phyloP scores from a whole-genome alignment of 2,329 filamentous ascomycete genomes.

The Phialophora verrucosa region DNA sequence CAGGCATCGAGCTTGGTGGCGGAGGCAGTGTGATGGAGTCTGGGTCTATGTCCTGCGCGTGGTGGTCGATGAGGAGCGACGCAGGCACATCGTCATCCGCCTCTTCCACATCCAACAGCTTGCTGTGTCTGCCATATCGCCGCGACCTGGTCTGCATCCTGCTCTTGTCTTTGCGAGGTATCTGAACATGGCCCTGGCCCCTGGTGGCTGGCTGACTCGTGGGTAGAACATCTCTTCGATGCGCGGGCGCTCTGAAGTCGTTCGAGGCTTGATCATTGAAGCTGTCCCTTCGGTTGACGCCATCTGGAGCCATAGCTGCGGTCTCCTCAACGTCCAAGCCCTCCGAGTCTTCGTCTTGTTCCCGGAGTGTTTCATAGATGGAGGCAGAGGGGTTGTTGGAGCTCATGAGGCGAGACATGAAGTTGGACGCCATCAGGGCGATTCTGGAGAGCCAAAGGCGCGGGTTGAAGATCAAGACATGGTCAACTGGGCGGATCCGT shows the following conservation, averaged over 20 bases:
- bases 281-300: constrained; percentile 26
- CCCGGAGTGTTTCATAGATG: constrained; percentile 55
- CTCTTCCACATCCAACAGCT: constrained; percentile 52
- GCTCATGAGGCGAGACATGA: constrained; percentile 58
- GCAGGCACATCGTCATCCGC: constrained; percentile 68
- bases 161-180: constrained; percentile 28
- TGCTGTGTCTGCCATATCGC: constrained; percentile 25
- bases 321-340: constrained; percentile 53
- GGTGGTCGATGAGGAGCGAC: constrained; percentile 65
- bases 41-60: constrained; percentile 37
- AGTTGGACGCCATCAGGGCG: constrained; percentile 56
- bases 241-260: background rate
- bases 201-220: background rate
- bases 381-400: constrained; percentile 49
- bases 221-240: constrained; percentile 12
- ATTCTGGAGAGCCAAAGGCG: constrained; percentile 1
- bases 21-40: constrained; percentile 35
- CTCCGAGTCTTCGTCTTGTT: constrained; percentile 54
- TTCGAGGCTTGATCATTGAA: constrained; percentile 26
- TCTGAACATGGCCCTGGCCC: constrained; percentile 3
- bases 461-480: constrained; percentile 23
- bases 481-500: constrained; percentile 25
- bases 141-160: constrained; percentile 22
- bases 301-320: constrained; percentile 50
- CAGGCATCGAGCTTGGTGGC: constrained; percentile 32